These are phyloP conservation scores for Inonotus obliquus DNA, from an alignment of 1,284 basidiomycete species.

Conservation along the genomic window DNA sequence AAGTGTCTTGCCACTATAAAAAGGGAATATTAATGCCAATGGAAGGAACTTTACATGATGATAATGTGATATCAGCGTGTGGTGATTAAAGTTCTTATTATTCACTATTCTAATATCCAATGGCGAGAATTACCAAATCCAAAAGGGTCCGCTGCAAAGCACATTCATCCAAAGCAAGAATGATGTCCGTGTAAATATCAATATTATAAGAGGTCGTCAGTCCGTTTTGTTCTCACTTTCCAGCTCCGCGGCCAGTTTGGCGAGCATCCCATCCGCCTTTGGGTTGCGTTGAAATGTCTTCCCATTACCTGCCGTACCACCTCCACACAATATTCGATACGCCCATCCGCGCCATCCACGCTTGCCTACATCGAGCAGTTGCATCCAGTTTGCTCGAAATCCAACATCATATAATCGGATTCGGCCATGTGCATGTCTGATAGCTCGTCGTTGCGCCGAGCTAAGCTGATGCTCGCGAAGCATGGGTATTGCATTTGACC, in stretches of 20 bases:
- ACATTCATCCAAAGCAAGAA: background rate
- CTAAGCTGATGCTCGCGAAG: constrained; percentile 70
- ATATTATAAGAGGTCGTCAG: background rate
- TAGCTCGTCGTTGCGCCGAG: constrained; percentile 59
- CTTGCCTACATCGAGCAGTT: constrained; percentile 54
- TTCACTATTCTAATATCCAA: too few relatives aligned
- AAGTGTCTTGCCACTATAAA: too few relatives aligned
- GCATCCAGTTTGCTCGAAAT: constrained; percentile 64
- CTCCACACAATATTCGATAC: constrained; percentile 48
- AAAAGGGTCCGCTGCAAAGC: too few relatives aligned
- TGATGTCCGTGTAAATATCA: background rate
- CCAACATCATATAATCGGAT: constrained; percentile 77
- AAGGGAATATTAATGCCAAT: too few relatives aligned
- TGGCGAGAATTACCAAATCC: too few relatives aligned
- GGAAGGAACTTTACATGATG: too few relatives aligned
- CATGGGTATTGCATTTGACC: background rate
- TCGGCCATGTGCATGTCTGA: constrained; percentile 60
- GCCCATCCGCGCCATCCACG: constrained; percentile 41
- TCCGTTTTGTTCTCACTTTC: constrained; percentile 45
- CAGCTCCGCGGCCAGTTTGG: constrained; percentile 53
- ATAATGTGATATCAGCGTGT: too few relatives aligned
- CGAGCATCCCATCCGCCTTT: constrained; percentile 57
- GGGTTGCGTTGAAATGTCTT: constrained; percentile 61
- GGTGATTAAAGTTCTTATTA: too few relatives aligned
- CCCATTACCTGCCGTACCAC: constrained; percentile 62